A percentile compares a stretch with the other conserved stretches of the same genome.
These are phyloP conservation scores for Phyllosticta ampelicida DNA, from an alignment of 2,329 filamentous ascomycete species.

Conservation along the genomic window DNA sequence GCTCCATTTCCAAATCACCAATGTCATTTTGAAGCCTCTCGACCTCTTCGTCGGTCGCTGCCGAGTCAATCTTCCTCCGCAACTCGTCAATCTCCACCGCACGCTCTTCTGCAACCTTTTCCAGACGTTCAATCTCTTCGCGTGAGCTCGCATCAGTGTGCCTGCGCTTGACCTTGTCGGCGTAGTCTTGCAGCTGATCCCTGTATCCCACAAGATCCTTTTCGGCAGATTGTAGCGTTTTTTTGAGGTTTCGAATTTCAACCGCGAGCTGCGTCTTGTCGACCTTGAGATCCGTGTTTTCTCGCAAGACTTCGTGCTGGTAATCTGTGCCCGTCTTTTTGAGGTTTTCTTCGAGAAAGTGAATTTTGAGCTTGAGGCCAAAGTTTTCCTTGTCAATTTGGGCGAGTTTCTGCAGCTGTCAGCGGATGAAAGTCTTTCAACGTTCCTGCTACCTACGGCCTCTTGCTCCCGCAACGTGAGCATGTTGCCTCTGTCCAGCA, in stretches of 20 bases:
- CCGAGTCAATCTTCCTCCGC: conserved; percentile 24
- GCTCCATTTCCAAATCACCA: conserved; percentile 24
- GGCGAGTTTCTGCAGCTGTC: conserved; percentile 54
- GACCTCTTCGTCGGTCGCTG: conserved; percentile 23
- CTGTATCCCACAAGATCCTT: conserved; percentile 76
- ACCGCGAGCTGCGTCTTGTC: conserved; percentile 81
- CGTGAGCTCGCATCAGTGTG: conserved; percentile 61
- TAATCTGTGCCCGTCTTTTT: conserved; percentile 80
- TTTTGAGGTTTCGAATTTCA: conserved; percentile 78
- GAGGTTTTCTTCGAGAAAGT: conserved; percentile 87
- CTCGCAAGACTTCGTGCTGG: conserved; percentile 77
- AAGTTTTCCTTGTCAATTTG: conserved; percentile 98
- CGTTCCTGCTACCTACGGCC: conserved; percentile 45
- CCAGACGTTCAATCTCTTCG: conserved; percentile 44
- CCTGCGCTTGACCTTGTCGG: conserved; percentile 68
- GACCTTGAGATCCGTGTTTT: conserved; percentile 94
- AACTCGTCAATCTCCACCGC: conserved; percentile 25
- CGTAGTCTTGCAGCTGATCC: conserved; percentile 69
- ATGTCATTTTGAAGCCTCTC: conserved; percentile 26
- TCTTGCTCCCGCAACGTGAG: conserved; percentile 90
- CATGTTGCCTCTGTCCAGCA: conserved; percentile 77
- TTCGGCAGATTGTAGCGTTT: conserved; percentile 71
- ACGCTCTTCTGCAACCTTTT: conserved; percentile 34
- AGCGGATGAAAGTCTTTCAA: conserved; percentile 9
- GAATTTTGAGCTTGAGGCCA: conserved; percentile 89